Evolutionary conservation across 208 protist species (phyloP).

Genomic region (Leishmania tarentolae): DNA sequence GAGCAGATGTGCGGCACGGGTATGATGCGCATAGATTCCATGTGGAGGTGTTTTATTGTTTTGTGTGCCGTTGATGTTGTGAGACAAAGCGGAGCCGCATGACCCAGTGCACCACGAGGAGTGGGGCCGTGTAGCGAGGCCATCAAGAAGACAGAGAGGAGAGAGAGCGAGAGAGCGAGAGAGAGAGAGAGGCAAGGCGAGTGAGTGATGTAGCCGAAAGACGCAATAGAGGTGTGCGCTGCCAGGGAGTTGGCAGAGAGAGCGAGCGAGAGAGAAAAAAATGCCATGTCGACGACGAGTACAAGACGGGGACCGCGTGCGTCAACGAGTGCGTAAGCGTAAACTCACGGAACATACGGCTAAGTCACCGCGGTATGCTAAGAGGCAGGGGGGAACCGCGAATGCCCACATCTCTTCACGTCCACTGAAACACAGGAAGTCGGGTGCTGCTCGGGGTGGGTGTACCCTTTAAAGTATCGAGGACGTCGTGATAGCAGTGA

Average conservation of each 20-base stretch:
- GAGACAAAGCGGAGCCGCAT: not conserved
- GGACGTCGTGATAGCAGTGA: slow-evolving; percentile 49
- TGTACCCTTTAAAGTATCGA: slow-evolving; percentile 31
- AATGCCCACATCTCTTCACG: not conserved
- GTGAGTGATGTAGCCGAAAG: not conserved
- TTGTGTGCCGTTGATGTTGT: not conserved
- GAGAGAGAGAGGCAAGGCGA: not conserved
- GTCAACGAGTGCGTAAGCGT: not conserved
- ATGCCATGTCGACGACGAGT: not conserved
- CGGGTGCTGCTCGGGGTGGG: slow-evolving; percentile 35
- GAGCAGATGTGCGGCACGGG: not conserved
- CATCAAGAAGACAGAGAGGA: not conserved
- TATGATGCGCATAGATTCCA: not conserved
- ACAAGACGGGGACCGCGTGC: not conserved
- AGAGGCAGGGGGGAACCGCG: not conserved
- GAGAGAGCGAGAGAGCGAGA: not conserved
- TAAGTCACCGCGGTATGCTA: not conserved
- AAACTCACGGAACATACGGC: not conserved
- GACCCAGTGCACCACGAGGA: not conserved
- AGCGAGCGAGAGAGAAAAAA: too few species aligned
- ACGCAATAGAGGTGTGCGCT: not conserved
- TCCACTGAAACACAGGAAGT: not conserved
- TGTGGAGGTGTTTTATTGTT: not conserved
- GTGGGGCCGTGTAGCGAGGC: not conserved
- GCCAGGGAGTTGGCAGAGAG: not conserved